Evolutionary conservation across 1,284 basidiomycete genomes (phyloP).

Genomic region (Pyrrhoderma lamaoense): DNA sequence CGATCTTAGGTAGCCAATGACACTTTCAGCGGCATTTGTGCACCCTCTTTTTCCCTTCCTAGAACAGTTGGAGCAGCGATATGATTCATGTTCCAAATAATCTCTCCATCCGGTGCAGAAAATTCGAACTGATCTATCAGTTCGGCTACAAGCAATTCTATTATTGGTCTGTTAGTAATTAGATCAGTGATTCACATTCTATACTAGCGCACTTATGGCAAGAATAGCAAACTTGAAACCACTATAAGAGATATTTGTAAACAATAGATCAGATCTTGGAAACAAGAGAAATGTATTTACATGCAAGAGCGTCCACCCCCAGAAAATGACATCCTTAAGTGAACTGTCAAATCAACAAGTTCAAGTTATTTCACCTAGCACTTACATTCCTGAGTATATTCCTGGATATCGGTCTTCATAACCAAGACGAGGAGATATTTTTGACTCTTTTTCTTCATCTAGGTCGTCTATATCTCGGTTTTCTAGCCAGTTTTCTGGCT

Average conservation of each 20-base stretch:
- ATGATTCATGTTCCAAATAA: constrained; percentile 18
- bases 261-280: background rate
- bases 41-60: constrained; percentile 5
- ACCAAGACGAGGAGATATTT: background rate
- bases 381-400: constrained; percentile 17
- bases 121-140: constrained; percentile 12
- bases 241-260: background rate
- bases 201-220: constrained; percentile 6
- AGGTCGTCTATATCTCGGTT: background rate
- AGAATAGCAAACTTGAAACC: constrained; percentile 17
- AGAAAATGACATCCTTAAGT: constrained; percentile 15
- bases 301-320: constrained; percentile 16
- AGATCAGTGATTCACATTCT: background rate
- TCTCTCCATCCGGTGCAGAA: constrained; percentile 10
- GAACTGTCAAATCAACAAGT: background rate
- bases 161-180: too few relatives aligned
- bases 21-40: constrained; percentile 13
- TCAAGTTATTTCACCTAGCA: background rate
- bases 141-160: constrained; percentile 9
- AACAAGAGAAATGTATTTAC: constrained; percentile 1
- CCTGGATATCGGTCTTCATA: constrained; percentile 13
- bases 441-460: constrained; percentile 2
- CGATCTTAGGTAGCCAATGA: constrained; percentile 2
- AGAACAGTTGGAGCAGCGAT: constrained; percentile 11
- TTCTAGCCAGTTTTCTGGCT: constrained; percentile 28